Evolutionary conservation across 148 eudicot species (phyloP), one percentile per base, ranked within the genome.

Genomic region (Vaccinium myrtillus): DNA sequence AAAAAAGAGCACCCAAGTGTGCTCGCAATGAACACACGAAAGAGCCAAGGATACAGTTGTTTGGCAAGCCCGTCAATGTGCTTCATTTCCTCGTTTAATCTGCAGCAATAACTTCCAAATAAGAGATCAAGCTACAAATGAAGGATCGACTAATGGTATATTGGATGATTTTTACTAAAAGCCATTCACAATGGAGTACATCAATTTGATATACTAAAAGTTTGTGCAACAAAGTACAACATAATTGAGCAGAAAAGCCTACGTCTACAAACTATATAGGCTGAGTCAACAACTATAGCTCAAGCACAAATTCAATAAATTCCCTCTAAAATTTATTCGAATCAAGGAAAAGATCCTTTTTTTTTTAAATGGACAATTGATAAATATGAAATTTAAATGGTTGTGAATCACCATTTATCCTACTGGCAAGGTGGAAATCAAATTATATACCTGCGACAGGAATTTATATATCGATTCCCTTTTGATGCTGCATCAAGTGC

Each of bases 31-130:
- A 48, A 48, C 0, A 19, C 78, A 10, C 21, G 5, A 49, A 49
- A 48, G 12, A 76, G 11, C 18, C 56, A 76, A 76, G 56, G 79
- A 96, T 96, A 96, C 99, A 96, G 65, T 77, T 93, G 92, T 77
- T 89, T 55, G 32, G 97, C 98, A 65, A 96, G 93, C 58, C 75
- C 86, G 73, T 91, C 98, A 15, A 91, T 77, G 82, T 93, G 97
- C 87, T 94, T 94, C 97, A 96, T 92, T 90, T 94, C 98, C 87
- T 94, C 94, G 61, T 96, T 96, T 81, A 96, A 91, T 86, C 99
- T 96, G 97, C 82, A 87, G 69, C 32, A 19, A 83, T 8, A 79
- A 19, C 55, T 54, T 67, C 69, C 32, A 21, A 63, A 27, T 5
- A 63, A 69, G 74, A 12, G 36, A 70, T 32, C 53, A 8, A 83